Evolutionary conservation across 352 stramenopile species (phyloP).

Genomic region (Phytophthora vignae): DNA sequence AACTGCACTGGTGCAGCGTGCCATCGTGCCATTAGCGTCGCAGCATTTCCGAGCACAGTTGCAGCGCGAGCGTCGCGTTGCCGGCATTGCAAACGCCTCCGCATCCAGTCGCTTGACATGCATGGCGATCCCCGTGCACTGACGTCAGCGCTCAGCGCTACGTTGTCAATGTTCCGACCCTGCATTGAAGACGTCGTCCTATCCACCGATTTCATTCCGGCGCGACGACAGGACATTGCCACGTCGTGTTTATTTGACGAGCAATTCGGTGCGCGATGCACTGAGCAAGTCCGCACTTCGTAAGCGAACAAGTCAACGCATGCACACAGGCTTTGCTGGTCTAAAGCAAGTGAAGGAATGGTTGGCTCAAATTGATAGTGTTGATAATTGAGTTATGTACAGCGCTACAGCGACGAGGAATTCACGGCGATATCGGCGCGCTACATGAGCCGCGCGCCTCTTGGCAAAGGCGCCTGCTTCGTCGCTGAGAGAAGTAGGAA

Average conservation of each 20-base stretch:
- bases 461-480: constrained; percentile 11
- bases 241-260: constrained; percentile 17
- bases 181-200: constrained; percentile 13
- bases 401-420: constrained; percentile 56
- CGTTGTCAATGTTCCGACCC: constrained; percentile 34
- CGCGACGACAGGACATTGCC: not conserved
- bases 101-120: constrained; percentile 21
- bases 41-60: no score
- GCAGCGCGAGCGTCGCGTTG: constrained; percentile 10
- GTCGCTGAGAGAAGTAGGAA: constrained; percentile 24
- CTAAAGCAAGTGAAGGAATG: constrained; percentile 4
- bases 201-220: constrained; percentile 14
- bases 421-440: constrained; percentile 34
- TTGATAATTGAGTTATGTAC: constrained; percentile 40
- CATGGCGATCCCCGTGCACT: constrained; percentile 10
- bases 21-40: not conserved
- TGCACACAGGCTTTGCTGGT: not conserved
- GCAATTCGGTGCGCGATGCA: not conserved
- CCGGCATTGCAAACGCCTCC: constrained; percentile 1
- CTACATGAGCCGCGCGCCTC: constrained; percentile 29
- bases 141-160: constrained; percentile 24
- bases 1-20: not conserved
- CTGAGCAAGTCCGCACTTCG: constrained; percentile 12
- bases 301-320: constrained; percentile 1
- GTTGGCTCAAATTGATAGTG: constrained; percentile 27